Percentiles rank a stretch among this genome's conserved stretches.
These are phyloP conservation scores for Domatiomyces globalis DNA, from an alignment of 2,329 filamentous ascomycete species.

Conservation along the genomic window DNA sequence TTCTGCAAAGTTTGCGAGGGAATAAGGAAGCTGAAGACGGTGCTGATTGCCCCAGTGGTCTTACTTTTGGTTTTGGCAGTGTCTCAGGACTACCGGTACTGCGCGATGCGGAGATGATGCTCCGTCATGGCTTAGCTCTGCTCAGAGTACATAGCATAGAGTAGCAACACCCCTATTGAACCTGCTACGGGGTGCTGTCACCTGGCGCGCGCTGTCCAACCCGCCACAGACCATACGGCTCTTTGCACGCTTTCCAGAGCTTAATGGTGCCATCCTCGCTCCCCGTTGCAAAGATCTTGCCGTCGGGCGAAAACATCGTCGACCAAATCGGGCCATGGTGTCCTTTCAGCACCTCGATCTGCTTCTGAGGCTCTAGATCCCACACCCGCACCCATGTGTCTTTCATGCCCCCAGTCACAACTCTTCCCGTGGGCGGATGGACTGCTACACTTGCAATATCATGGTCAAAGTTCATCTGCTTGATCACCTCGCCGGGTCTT, in stretches of 20 bases:
- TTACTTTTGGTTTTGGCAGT: too few species aligned
- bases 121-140: background rate
- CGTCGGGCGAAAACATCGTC: slow-evolving; percentile 83
- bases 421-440: slow-evolving; percentile 63
- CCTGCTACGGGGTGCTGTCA: background rate
- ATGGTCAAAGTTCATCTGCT: slow-evolving; percentile 64
- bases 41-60: too few species aligned
- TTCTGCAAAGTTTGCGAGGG: too few species aligned
- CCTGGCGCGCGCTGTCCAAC: slow-evolving; percentile 22
- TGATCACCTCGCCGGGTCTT: slow-evolving; percentile 55
- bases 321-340: slow-evolving; percentile 98
- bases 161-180: background rate
- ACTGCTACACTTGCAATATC: slow-evolving; percentile 84
- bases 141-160: background rate
- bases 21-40: too few species aligned
- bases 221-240: slow-evolving; percentile 51
- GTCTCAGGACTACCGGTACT: too few species aligned
- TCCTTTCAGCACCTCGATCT: slow-evolving; percentile 86
- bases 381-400: slow-evolving; percentile 97
- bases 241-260: slow-evolving; percentile 57
- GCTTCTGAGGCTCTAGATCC: slow-evolving; percentile 67
- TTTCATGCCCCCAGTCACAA: slow-evolving; percentile 78
- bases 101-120: too few species aligned
- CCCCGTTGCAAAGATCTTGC: slow-evolving; percentile 88
- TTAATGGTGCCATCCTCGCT: slow-evolving; percentile 98